Conservation (phyloP, 2,329 filamentous ascomycete species). For the Paecilomyces sp. region DNA sequence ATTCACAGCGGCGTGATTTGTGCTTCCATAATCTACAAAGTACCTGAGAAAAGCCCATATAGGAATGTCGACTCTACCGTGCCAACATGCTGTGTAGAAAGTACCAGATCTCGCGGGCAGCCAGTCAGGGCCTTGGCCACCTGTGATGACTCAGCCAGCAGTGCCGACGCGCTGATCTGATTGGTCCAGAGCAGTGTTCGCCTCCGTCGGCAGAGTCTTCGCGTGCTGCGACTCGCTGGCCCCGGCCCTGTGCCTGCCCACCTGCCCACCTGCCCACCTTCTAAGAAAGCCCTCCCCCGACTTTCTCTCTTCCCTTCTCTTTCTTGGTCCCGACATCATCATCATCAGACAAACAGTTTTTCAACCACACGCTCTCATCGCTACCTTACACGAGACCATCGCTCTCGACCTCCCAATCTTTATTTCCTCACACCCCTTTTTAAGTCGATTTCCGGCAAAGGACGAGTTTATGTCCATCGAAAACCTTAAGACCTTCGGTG, state of each 20-base stretch:
- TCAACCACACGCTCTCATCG: slow-evolving; percentile 14
- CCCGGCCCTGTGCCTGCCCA: slow-evolving; percentile 12
- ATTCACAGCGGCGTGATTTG: background rate
- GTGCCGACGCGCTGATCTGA: background rate
- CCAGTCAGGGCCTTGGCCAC: slow-evolving; percentile 10
- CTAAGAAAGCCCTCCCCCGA: slow-evolving; percentile 29
- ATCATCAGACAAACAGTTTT: slow-evolving; percentile 1
- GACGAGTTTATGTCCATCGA: slow-evolving; percentile 97
- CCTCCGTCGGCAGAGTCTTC: background rate
- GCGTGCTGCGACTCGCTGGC: slow-evolving; percentile 5
- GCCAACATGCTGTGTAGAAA: background rate
- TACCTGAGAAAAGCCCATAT: background rate
- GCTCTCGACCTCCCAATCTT: slow-evolving; percentile 21
- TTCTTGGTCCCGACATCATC: slow-evolving; percentile 19
- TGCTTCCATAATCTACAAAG: background rate
- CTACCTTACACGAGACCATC: slow-evolving; percentile 20
- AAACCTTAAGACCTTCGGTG: slow-evolving; percentile 96
- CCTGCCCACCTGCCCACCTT: slow-evolving; percentile 1
- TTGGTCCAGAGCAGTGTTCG: background rate
- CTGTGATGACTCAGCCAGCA: slow-evolving; percentile 6
- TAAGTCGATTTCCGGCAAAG: slow-evolving; percentile 50
- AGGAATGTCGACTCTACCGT: background rate
- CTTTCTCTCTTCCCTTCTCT: slow-evolving; percentile 10
- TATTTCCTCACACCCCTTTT: slow-evolving; percentile 28
- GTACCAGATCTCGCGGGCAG: background rate